A percentile compares a stretch with the other conserved stretches of the same genome.
Conservation (phyloP, 768 basidiomycete genomes). For the Mycena olivaceomarginata region DNA sequence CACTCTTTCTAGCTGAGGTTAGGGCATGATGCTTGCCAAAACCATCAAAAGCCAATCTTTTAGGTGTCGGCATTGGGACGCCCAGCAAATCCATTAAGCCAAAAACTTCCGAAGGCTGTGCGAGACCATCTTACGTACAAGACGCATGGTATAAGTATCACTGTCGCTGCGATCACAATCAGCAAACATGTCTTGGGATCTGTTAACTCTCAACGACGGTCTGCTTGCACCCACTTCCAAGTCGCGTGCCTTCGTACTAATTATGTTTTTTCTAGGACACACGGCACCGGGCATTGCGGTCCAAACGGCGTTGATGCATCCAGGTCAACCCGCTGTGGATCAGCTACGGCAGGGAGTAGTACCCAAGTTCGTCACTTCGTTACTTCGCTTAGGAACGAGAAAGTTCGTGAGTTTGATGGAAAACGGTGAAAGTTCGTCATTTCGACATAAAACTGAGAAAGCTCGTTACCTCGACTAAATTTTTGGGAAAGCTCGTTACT, state of each 20-base stretch:
- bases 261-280: background rate
- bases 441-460: too few species aligned
- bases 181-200: background rate
- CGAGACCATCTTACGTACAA: background rate
- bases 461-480: too few species aligned
- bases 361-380: too few species aligned
- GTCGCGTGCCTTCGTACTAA: background rate
- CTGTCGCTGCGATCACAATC: background rate
- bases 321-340: slow-evolving; percentile 1
- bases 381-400: too few species aligned
- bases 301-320: background rate
- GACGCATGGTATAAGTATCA: background rate
- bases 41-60: background rate
- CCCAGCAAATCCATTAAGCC: background rate
- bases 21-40: background rate
- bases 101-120: background rate
- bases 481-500: too few species aligned
- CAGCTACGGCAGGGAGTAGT: background rate
- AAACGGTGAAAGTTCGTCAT: too few species aligned
- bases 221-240: background rate
- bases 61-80: background rate
- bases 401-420: too few species aligned
- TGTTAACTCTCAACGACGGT: background rate
- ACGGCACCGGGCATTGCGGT: background rate
- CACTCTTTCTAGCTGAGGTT: background rate